These are phyloP conservation scores for Multifurca ochricompacta DNA, from an alignment of 768 basidiomycete genomes.

Conservation along the genomic window DNA sequence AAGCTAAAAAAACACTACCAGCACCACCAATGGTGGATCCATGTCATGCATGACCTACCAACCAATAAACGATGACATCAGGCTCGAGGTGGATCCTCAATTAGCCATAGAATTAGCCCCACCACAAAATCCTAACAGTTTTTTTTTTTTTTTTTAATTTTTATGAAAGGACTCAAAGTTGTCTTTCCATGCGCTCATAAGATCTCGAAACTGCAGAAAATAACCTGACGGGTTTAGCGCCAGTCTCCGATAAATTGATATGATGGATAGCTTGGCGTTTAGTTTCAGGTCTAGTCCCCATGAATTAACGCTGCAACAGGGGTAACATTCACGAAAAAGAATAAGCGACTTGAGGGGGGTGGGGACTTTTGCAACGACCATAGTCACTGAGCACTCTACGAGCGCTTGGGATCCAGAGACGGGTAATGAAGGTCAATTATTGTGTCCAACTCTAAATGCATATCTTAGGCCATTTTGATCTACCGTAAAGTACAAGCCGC, in stretches of 20 bases:
- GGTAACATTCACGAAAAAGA: too few relatives aligned
- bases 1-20: too few relatives aligned
- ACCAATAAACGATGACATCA: constrained; percentile 9
- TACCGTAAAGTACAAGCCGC: background rate
- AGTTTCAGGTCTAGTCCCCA: background rate
- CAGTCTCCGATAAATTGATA: background rate
- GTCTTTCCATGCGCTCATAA: background rate
- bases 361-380: background rate
- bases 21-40: background rate
- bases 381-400: background rate
- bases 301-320: background rate
- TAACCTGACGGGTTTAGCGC: background rate
- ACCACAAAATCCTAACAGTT: constrained; percentile 10
- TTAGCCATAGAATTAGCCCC: constrained; percentile 1
- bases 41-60: constrained; percentile 4
- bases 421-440: background rate
- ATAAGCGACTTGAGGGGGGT: background rate
- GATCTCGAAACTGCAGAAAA: constrained; percentile 8
- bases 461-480: constrained; percentile 6
- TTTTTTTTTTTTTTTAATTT: too few relatives aligned
- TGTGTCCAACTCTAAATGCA: background rate
- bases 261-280: background rate
- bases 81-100: background rate
- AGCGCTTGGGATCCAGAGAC: background rate
- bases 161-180: background rate